Conservation (phyloP, 192 early-diverging fungal genomes). For the Gonapodya prolifera region DNA sequence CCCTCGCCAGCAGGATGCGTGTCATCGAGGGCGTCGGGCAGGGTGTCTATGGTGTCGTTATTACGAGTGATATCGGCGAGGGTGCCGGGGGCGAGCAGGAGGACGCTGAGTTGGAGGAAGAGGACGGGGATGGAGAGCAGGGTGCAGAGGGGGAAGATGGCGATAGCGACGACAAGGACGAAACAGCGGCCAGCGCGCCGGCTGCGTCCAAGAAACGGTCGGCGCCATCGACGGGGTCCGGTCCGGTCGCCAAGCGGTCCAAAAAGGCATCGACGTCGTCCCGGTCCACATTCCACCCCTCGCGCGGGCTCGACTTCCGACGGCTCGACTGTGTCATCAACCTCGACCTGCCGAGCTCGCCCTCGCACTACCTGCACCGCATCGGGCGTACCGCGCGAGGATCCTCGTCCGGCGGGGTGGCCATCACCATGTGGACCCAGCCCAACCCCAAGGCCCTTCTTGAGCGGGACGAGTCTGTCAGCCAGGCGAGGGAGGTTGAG, state of each 20-base stretch:
- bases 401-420: background rate
- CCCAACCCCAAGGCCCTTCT: background rate
- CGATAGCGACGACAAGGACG: slow-evolving; percentile 15
- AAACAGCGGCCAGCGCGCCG: slow-evolving; percentile 2
- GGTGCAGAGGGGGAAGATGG: slow-evolving; percentile 21
- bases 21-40: slow-evolving; percentile 96
- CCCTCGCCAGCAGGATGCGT: slow-evolving; percentile 74
- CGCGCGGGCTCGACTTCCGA: slow-evolving; percentile 92
- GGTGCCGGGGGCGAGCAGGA: slow-evolving; percentile 18
- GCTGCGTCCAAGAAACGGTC: background rate
- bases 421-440: background rate
- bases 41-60: slow-evolving; percentile 87
- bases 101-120: slow-evolving; percentile 43
- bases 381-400: slow-evolving; percentile 92
- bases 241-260: background rate
- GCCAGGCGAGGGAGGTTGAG: background rate
- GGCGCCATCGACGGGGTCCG: background rate
- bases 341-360: slow-evolving; percentile 85
- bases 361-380: slow-evolving; percentile 82
- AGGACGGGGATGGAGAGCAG: slow-evolving; percentile 34
- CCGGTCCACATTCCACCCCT: slow-evolving; percentile 10
- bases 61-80: slow-evolving; percentile 87
- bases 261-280: background rate
- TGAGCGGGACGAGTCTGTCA: background rate
- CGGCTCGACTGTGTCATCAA: slow-evolving; percentile 88